Percentiles rank a stretch among this genome's conserved stretches.
phyloP scores from a whole-genome alignment of 352 stramenopile species.

The Phytophthora cajani region DNA sequence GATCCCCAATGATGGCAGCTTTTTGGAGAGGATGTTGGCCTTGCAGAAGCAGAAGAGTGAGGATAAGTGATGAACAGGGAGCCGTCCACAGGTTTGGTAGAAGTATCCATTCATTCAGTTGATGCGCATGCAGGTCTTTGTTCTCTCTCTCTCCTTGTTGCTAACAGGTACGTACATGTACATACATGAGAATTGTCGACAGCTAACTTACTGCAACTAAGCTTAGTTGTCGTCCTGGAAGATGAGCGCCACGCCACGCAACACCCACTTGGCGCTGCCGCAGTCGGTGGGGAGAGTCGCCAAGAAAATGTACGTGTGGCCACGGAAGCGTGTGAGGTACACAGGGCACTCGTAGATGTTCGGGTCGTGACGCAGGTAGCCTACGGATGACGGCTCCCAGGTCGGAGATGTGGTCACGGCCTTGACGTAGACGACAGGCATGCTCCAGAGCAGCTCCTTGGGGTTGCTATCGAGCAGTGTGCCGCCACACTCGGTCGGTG shows the following conservation, averaged over 20 bases:
- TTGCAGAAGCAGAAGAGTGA: constrained; percentile 56
- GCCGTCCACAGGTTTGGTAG: constrained; percentile 3
- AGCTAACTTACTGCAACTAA: constrained; percentile 28
- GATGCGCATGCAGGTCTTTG: constrained; percentile 14
- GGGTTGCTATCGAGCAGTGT: constrained; percentile 94
- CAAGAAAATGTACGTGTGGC: constrained; percentile 96
- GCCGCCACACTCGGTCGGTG: constrained; percentile 86
- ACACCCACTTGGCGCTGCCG: constrained; percentile 93
- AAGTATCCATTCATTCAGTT: constrained; percentile 15
- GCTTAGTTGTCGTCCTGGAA: constrained; percentile 97
- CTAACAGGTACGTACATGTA: constrained; percentile 13
- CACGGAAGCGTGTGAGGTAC: constrained; percentile 97
- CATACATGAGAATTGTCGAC: constrained; percentile 12
- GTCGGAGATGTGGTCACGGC: constrained; percentile 92
- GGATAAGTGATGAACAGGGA: constrained; percentile 19
- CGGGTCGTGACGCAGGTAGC: constrained; percentile 94
- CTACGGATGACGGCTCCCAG: constrained; percentile 96
- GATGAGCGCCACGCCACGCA: constrained; percentile 93
- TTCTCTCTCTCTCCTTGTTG: constrained; percentile 9
- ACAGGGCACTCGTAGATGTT: constrained; percentile 96
- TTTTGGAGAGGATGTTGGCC: constrained; percentile 74
- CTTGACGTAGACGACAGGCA: constrained; percentile 97
- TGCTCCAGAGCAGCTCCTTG: constrained; percentile 94
- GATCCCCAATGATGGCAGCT: constrained; percentile 86
- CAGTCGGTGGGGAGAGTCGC: constrained; percentile 94